These are phyloP conservation scores for Podaxis mareebaensis DNA, from an alignment of 768 basidiomycete genomes.

Conservation along the genomic window DNA sequence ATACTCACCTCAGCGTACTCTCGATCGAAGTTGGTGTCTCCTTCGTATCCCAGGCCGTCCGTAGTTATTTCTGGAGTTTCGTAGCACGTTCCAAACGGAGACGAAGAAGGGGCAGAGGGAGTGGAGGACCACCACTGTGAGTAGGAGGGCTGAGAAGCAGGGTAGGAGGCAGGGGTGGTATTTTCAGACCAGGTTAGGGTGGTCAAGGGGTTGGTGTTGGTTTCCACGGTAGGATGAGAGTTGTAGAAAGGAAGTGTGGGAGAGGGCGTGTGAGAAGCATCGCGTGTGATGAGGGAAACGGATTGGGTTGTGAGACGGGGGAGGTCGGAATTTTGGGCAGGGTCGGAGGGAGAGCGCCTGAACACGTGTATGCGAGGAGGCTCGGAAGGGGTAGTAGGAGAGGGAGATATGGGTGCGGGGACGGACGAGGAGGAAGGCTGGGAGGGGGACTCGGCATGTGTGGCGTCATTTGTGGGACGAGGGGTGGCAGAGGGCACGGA, in stretches of 20 bases:
- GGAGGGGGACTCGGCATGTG: conserved; percentile 1
- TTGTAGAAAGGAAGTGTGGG: conserved; percentile 4
- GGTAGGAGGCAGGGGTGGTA: conserved; percentile 4
- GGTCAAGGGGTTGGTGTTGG: not conserved
- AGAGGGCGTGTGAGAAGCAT: conserved; percentile 14
- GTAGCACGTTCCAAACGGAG: conserved; percentile 12
- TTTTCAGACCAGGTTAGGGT: conserved; percentile 9
- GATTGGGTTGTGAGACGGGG: conserved; percentile 5
- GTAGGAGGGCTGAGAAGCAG: conserved; percentile 7
- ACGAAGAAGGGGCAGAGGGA: conserved; percentile 11
- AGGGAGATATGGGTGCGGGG: not conserved
- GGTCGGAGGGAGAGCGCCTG: conserved; percentile 57
- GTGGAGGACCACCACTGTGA: conserved; percentile 4
- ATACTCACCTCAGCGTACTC: conserved; percentile 28
- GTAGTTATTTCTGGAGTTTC: conserved; percentile 17
- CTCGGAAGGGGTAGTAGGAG: not conserved
- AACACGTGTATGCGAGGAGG: conserved; percentile 44
- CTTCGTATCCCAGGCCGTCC: conserved; percentile 29
- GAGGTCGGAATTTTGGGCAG: conserved; percentile 15
- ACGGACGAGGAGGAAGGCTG: not conserved
- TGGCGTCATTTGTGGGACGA: not conserved
- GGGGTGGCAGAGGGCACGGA: conserved; percentile 13
- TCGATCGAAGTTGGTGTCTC: conserved; percentile 23
- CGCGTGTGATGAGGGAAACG: conserved; percentile 10
- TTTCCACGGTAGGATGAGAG: conserved; percentile 5